Evolutionary conservation across 1,284 basidiomycete genomes (phyloP), one percentile per base, ranked within the genome.

Genomic region (Cryptococcus sp.): DNA sequence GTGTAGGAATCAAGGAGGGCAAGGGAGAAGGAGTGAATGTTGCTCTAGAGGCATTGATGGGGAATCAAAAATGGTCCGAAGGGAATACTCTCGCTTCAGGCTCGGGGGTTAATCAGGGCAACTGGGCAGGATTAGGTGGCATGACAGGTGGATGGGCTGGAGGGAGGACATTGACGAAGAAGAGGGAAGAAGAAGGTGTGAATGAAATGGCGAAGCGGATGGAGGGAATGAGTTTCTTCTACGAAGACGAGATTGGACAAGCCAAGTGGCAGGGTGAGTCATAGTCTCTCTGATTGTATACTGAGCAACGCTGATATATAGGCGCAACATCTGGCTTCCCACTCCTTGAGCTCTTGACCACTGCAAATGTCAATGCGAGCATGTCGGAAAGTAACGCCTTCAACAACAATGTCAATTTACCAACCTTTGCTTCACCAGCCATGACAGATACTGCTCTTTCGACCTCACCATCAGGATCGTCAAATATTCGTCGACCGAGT

Each of bases 271-370:
- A 76, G 56, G 74, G 74, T 74, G 50, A 56, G 72, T 60, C n/a
- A 3, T 43, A 9, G 32, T 34, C 32, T 34, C 32, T 34, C 32
- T 34, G 2, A 10, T 36, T 7, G 22, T 49, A 13, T 11, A 28
- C 34, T n/a, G 10, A 47, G 19, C 36, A 10, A 39, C 2, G 19
- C n/a, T 24, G 14, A 36, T n/a, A 34, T 21, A 3, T 52, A 76
- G 90, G 90, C 31, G 88, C 91, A 64, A 88, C 88, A 0, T 92
- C 89, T 2, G 89, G 90, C 14, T 80, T 92, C 2, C 90, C 90
- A 2, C 80, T 92, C 13, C 80, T 92, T 25, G 87, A 91, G 66
- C 75, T 89, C 7, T 77, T 93, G 24, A 74, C 74, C 1, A 67
- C 70, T 7, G 81, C 88, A 21, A 87, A 89, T 44, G 58, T 55